Evolutionary conservation across 345 rosid species (phyloP), one percentile per base, ranked within the genome.

Genomic region (Boechera retrofracta): DNA sequence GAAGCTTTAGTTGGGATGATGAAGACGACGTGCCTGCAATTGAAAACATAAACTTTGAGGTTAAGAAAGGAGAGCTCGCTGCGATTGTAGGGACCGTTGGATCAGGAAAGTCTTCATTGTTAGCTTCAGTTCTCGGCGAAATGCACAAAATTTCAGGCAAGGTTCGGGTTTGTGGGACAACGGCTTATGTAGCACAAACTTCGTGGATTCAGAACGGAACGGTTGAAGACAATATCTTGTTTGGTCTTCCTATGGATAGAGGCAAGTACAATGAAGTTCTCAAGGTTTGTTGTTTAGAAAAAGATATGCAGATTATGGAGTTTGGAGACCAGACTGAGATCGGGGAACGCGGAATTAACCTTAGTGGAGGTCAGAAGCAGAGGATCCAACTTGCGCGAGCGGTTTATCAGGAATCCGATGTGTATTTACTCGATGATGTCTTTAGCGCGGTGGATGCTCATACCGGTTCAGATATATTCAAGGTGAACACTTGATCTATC

Each of bases 401-500:
- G 10, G 98, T 94, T 73, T 94, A 92, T 83, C 97, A 92, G 77
- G 97, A 94, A 80, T 82, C 85, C 45, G 97, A 94, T 76, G 89
- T 88, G 53, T 94, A 90, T 69, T 89, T 94, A 72, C 97, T 94
- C 2, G 98, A 94, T 77, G 98, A 94, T 71, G 88, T 94, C 74
- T 94, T 94, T 67, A 94, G 98, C 42, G 98, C 97, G 18, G 98
- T 94, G 38, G 98, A 94, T 88, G 97, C 98, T 61, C 98, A 94
- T 76, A 94, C 97, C 2, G 98, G 98, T 9, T 83, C 97, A 65
- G 91, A 88, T 72, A 90, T 94, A 62, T 94, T 84, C 76, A 94
- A 94, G 97, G 98, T 91, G 39, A 13, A 33, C 31, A 54, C 15
- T 53, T 13, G 38, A 31, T 21, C 16, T 33, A 56, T 70, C 57